A percentile compares a stretch with the other conserved stretches of the same genome.
Conservation (phyloP, 257 asterid species). For the Petunia secreta region DNA sequence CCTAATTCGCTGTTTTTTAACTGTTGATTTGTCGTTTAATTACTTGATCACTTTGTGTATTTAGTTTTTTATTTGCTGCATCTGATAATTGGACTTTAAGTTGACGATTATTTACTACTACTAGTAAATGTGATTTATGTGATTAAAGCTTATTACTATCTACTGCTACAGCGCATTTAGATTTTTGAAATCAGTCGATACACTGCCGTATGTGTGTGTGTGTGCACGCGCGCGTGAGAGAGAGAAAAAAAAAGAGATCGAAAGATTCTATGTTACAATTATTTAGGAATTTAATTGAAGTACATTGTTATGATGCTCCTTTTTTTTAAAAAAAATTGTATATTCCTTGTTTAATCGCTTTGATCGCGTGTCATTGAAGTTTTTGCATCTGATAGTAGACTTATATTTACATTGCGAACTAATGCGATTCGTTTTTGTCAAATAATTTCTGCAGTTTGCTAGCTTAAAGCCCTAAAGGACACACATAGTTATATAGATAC, state of each 20-base stretch:
- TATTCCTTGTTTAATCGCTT: neutral
- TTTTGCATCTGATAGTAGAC: neutral
- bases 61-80: constrained; percentile 14
- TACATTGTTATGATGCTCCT: neutral
- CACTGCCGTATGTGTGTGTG: neutral
- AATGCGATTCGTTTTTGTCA: neutral
- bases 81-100: neutral
- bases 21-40: neutral
- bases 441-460: constrained; percentile 2
- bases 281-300: neutral
- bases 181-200: constrained; percentile 9
- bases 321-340: neutral
- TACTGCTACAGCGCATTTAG: neutral
- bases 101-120: constrained; percentile 9
- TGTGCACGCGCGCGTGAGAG: neutral
- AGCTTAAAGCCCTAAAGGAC: neutral
- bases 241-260: neutral
- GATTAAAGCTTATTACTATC: constrained; percentile 12
- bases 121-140: neutral
- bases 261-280: neutral
- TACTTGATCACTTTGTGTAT: neutral
- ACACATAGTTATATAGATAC: neutral
- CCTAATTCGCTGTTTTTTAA: neutral
- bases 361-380: neutral
- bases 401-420: neutral